Base-by-base conservation (phyloP, 352 stramenopile genomes). In the Pythium diclinum region DNA sequence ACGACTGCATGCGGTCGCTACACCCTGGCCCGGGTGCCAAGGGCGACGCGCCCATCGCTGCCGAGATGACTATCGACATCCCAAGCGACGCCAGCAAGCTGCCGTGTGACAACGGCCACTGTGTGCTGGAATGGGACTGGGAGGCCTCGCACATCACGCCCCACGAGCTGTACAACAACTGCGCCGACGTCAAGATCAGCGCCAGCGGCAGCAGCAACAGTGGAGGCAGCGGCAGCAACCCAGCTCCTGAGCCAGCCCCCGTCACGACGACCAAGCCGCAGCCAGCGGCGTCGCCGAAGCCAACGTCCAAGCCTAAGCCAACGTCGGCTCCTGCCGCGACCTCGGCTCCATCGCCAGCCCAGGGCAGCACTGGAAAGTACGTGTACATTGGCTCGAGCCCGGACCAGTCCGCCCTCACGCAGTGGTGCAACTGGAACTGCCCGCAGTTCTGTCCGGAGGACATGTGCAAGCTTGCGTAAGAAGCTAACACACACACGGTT, bases 381-480 rank as follows among this genome's bases (percentile, higher is more conserved):
- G 40, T 65, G 21, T 75, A 73, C 64, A 67, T 73, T 6, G 63
- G 68, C 17, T 28, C 23, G 21, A n/a, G 53, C 11, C 14, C 33
- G 3, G 59, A 69, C 58, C 55, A 48, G 47, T 56, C 61, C 2
- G 61, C 17, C 2, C 32, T 78, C 48, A 68, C 57, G 1, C 55
- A 68, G 49, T 78, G 72, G 72, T 78, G 72, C 72, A 78, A 78
- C 68, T 69, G 60, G 67, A 77, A 77, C 68, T 78, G 72, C 13
- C 72, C 72, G 2, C 34, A 57, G 19, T 76, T 78, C 55, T 78
- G 72, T 25, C 72, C 68, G 0, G 36, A 38, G 13, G 69, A 78
- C 52, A 68, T 76, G 60, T 78, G 72, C 61, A 65, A 75, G 58
- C 51, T 62, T 38, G 59, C 59, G 16, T 47, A 47, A 47, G 40